Evolutionary conservation across 371 early-diverging fungal genomes (phyloP).

Genomic region (Cokeromyces recurvatus): DNA sequence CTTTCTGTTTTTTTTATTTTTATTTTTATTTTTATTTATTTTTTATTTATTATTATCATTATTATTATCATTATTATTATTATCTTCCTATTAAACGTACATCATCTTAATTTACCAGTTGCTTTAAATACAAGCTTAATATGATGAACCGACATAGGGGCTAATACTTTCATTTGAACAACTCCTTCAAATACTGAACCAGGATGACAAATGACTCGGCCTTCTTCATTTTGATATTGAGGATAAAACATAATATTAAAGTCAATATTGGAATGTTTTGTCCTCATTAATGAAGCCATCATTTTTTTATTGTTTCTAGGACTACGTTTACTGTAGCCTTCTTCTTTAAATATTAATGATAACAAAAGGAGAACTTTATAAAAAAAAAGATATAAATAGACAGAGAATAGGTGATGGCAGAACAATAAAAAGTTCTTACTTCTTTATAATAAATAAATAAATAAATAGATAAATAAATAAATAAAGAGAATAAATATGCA

Average conservation of each 20-base stretch:
- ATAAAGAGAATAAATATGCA: neutral
- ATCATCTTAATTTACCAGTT: conserved; percentile 10
- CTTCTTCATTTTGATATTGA: conserved; percentile 19
- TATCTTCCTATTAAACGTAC: too few species aligned
- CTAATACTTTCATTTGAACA: conserved; percentile 16
- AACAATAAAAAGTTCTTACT: too few species aligned
- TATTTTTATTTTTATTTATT: neutral
- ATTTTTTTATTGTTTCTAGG: conserved; percentile 18
- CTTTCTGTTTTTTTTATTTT: conserved; percentile 15
- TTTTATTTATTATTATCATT: neutral
- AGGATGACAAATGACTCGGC: conserved; percentile 21
- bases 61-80: too few species aligned
- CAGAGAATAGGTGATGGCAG: neutral
- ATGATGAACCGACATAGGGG: conserved; percentile 13
- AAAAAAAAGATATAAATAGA: too few species aligned
- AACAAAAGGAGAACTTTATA: conserved; percentile 15
- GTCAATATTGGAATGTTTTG: conserved; percentile 8
- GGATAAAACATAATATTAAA: conserved; percentile 18
- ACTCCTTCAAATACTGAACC: conserved; percentile 30
- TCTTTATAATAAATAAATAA: too few species aligned
- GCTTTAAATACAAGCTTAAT: conserved; percentile 31
- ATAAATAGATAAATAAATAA: neutral
- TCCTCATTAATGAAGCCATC: conserved; percentile 12
- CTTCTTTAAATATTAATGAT: conserved; percentile 26
- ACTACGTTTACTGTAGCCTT: conserved; percentile 21